Evolutionary conservation across 2,329 filamentous ascomycete species (phyloP), one percentile per base, ranked within the genome.

Genomic region (Trichoderma koningiopsis): DNA sequence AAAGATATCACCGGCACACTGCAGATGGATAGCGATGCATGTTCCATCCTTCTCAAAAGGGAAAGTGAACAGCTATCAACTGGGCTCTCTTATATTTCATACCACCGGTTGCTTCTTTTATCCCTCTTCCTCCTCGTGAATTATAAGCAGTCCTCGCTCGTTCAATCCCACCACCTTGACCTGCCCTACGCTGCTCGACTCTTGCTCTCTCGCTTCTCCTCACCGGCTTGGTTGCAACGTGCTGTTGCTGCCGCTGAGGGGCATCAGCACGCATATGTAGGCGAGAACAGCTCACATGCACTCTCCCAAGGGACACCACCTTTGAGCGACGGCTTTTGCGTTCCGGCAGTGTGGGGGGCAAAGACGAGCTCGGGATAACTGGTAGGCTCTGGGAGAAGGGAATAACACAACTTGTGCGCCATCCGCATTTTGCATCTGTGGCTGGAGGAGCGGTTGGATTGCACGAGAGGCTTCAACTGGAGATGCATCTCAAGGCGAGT

Each of bases 271-370:
- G 66, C 66, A 68, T 62, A 68, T 68, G 58, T 68, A 60, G 43
- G 65, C 37, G 53, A 27, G 57, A 47, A 68, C 65, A 68, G 64
- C 67, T 52, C 68, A 57, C 57, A 69, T 68, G 66, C 66, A 68
- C n/a, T 62, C 65, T 16, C 16, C 60, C 29, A 59, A 56, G 61
- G 33, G 53, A 43, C 40, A 49, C 60, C 68, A 65, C 68, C 68
- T 43, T 64, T 62, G 43, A 40, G 55, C 53, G 24, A 56, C 53
- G 61, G 24, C 53, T 55, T 27, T n/a, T 56, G 61, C 31, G n/a
- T 49, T 24, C 52, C 58, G 37, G 57, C 58, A 55, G 35, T 68
- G 27, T 62, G 58, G 22, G 49, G 61, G 35, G 40, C 11, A 35
- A 22, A 40, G 7, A 60, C n/a, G 40, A 10, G 57, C 22, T 33